Base-by-base conservation (phyloP, 1,284 basidiomycete genomes). In the Tremellales sp. region DNA sequence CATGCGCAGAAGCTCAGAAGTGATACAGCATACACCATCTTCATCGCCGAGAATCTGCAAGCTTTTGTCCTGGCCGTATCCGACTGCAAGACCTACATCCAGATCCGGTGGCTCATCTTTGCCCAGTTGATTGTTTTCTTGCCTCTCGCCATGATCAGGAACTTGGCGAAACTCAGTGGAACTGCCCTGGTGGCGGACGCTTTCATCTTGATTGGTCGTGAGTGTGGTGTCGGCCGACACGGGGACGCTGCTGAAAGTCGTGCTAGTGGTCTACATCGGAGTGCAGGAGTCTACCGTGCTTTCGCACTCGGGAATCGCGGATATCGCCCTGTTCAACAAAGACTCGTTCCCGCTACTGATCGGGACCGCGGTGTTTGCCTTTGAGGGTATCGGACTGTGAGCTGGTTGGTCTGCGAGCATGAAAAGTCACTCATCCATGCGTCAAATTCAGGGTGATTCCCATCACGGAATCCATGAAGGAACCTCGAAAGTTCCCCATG, bases 321-420 rank as follows among this genome's bases (percentile, higher is more conserved):
- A 94, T 51, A 81, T 97, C 32, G 78, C 82, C 57, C 60, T 89
- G 70, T 98, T 98, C 76, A 99, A 98, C 74, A 70, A 81, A 5
- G 84, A 82, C 62, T 84, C 87, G 54, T 98, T 92, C 76, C 85
- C 94, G 0, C 75, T 98, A 18, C 81, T 98, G 52, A 88, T 98
- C 54, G 95, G 90, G 21, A 97, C 95, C 14, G 94, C 94, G 4
- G 94, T 98, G 19, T 98, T 97, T 70, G 92, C 95, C 0, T 99
- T 98, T 58, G 95, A 98, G 72, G 94, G 94, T 14, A 90, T 98
- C 57, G 94, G 95, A 40, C 76, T 98, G 86, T 87, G 58, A 58
- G 82, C 71, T n/a, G 18, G 16, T 18, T 32, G 6, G 5, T 35
- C 8, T 31, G 7, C 19, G 7, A 26, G 21, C 18, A 39, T 24